Conservation (phyloP, 2,329 filamentous ascomycete species). For the Aspergillus niger region DNA sequence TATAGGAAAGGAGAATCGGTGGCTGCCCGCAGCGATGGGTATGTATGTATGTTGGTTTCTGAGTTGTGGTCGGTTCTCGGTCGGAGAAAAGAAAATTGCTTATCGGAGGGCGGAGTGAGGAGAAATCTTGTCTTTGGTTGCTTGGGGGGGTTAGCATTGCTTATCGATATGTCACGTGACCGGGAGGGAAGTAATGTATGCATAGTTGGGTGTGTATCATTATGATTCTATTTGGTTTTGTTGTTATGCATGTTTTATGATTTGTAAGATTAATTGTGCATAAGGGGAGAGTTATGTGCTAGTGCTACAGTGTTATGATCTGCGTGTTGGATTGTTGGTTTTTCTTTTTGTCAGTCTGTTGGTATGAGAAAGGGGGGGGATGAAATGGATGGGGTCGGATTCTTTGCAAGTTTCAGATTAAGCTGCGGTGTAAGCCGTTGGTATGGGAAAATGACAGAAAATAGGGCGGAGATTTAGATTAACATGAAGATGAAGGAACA, state of each 20-base stretch:
- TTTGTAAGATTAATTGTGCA: not conserved
- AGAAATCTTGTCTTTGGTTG: not conserved
- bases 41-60: not conserved
- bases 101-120: conserved; percentile 13
- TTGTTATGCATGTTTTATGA: not conserved
- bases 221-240: no score
- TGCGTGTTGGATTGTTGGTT: not conserved
- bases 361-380: not conserved
- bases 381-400: not conserved
- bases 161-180: conserved; percentile 23
- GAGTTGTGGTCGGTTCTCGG: conserved; percentile 3
- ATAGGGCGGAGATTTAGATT: no score
- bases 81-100: conserved; percentile 20
- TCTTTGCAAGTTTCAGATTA: not conserved
- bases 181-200: no score
- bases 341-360: not conserved
- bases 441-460: not conserved
- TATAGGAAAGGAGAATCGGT: not conserved
- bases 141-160: not conserved
- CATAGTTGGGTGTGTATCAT: no score
- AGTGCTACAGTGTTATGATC: not conserved
- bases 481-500: not conserved
- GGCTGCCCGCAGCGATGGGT: conserved; percentile 18
- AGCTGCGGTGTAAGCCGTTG: not conserved
- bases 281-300: not conserved